Conservation (phyloP, 495 filamentous ascomycete genomes). For the Aspergillus homomorphus region DNA sequence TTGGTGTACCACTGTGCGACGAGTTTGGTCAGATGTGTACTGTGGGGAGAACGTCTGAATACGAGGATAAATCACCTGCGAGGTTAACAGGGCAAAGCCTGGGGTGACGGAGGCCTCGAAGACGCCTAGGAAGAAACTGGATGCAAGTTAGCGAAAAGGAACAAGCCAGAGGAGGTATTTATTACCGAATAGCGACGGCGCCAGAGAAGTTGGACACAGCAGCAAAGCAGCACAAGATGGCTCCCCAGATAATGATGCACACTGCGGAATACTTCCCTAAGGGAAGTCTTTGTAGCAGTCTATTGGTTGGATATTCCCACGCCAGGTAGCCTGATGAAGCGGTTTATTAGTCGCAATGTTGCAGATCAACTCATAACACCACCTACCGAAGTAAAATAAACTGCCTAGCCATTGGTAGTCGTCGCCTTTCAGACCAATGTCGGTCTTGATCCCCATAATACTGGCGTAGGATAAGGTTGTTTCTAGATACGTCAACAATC, state of each 20-base stretch:
- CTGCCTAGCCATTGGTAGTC: slow-evolving; percentile 55
- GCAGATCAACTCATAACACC: neutral
- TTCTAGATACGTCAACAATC: slow-evolving; percentile 30
- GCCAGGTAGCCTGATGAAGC: slow-evolving; percentile 52
- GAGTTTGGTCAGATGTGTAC: neutral
- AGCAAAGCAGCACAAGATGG: slow-evolving; percentile 52
- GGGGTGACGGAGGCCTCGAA: slow-evolving; percentile 63
- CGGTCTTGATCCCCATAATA: slow-evolving; percentile 58
- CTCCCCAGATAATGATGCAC: slow-evolving; percentile 58
- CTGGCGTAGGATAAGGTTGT: slow-evolving; percentile 62
- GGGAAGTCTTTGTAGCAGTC: slow-evolving; percentile 56
- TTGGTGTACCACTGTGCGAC: slow-evolving; percentile 56
- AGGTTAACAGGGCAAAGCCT: slow-evolving; percentile 60
- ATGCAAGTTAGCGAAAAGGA: neutral
- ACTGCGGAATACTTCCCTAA: slow-evolving; percentile 57
- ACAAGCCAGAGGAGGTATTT: neutral
- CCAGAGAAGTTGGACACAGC: slow-evolving; percentile 45
- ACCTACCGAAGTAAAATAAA: slow-evolving; percentile 60
- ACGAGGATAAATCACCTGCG: slow-evolving; percentile 31
- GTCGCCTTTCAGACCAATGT: slow-evolving; percentile 40
- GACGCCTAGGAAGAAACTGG: slow-evolving; percentile 52
- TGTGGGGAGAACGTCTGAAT: too few species aligned
- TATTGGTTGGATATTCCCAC: slow-evolving; percentile 62
- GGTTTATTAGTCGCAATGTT: neutral
- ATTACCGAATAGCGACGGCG: slow-evolving; percentile 50